These are phyloP conservation scores for Lentithecium fluviatile DNA, from an alignment of 495 filamentous ascomycete species.

Conservation along the genomic window DNA sequence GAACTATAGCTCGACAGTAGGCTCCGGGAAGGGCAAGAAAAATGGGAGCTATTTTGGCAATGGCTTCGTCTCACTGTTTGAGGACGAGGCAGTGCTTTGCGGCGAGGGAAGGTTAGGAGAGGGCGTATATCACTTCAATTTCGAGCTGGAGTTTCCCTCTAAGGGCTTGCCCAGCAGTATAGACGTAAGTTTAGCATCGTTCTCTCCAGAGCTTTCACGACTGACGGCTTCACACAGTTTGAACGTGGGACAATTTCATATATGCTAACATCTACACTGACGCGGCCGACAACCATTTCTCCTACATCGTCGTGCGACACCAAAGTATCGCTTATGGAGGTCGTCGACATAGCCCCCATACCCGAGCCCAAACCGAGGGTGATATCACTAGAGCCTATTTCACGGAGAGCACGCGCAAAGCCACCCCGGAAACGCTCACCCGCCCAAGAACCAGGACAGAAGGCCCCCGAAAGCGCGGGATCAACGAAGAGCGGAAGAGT, in stretches of 20 bases:
- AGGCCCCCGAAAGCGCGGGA: slow-evolving; percentile 6
- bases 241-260: slow-evolving; percentile 93
- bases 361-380: slow-evolving; percentile 62
- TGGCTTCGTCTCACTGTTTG: slow-evolving; percentile 81
- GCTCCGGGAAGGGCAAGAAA: slow-evolving; percentile 55
- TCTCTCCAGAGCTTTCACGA: neutral
- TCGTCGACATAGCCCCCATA: slow-evolving; percentile 57
- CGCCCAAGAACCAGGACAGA: slow-evolving; percentile 1
- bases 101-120: slow-evolving; percentile 84
- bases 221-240: slow-evolving; percentile 59
- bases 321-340: slow-evolving; percentile 76
- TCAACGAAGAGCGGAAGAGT: slow-evolving; percentile 26
- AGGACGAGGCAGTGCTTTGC: slow-evolving; percentile 86
- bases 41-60: slow-evolving; percentile 72
- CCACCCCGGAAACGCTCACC: slow-evolving; percentile 31
- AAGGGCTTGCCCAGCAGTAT: slow-evolving; percentile 86
- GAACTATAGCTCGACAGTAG: slow-evolving; percentile 47
- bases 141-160: slow-evolving; percentile 78
- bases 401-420: slow-evolving; percentile 52
- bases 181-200: slow-evolving; percentile 62
- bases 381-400: slow-evolving; percentile 77
- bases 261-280: slow-evolving; percentile 83
- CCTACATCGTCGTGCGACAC: slow-evolving; percentile 74
- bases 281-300: slow-evolving; percentile 82
- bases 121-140: slow-evolving; percentile 88